Evolutionary conservation across 768 basidiomycete species (phyloP), one percentile per base, ranked within the genome.

Genomic region (Amanita rubescens): DNA sequence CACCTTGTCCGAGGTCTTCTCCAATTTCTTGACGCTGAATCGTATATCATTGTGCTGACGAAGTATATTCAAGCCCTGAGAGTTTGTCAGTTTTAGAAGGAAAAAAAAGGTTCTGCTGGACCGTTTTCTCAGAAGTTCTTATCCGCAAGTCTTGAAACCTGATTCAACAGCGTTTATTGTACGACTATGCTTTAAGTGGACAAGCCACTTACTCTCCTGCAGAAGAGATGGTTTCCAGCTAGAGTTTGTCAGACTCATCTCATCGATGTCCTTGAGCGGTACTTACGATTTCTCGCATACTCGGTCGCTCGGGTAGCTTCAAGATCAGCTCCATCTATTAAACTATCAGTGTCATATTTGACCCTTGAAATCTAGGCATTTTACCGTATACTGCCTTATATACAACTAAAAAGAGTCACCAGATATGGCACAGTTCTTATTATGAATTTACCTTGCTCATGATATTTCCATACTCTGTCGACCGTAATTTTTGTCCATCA

Each of bases 381-480:
- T 49, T 62, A 86, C 87, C 56, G 85, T 90, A 8, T 75, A 67
- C 62, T 84, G 84, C 24, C 82, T 79, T 35, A 91, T 80, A 57
- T 90, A 90, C 57, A 87, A 83, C 89, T 91, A 57, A 14, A 12
- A 55, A n/a, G 17, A 17, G 30, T 55, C 39, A 59, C 32, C n/a
- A n/a, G 6, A 25, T 42, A 25, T 5, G 41, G 14, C 2, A 17
- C 24, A 7, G 17, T 20, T 11, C 8, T 27, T 22, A 9, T 51
- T 19, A 11, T 15, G 1, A 5, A 57, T 70, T 33, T 53, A 85
- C 90, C 74, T 85, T 90, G 79, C 84, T 88, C 88, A 91, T 92
- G 51, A 90, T 82, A 55, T 93, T 86, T 0, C 90, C 90, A 58
- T 78, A 89, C 51, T 89, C 82, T 1, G 90, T 91, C 5, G 82